These are phyloP conservation scores for Apiospora sp. DNA, from an alignment of 2,329 filamentous ascomycete species.

Conservation along the genomic window DNA sequence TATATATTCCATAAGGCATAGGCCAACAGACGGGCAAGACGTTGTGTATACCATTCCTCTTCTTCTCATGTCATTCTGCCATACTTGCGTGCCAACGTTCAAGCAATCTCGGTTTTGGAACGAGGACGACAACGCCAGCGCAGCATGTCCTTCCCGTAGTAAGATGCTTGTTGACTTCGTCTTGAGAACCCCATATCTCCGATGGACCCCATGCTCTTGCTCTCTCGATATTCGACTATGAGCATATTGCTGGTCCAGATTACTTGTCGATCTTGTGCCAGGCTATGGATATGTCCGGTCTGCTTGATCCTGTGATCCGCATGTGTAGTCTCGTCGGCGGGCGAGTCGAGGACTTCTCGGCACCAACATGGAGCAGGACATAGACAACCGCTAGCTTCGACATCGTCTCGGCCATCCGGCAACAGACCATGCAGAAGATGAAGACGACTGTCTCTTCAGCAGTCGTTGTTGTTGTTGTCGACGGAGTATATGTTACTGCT, in stretches of 20 bases:
- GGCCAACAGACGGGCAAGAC: not conserved
- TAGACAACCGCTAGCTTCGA: not conserved
- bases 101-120: not conserved
- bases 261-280: not conserved
- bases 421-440: not conserved
- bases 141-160: not conserved
- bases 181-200: not conserved
- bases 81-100: not conserved
- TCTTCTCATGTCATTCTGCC: not conserved
- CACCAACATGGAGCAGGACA: not conserved
- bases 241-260: not conserved
- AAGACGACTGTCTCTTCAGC: not conserved
- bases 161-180: not conserved
- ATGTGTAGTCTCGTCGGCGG: slow-evolving; percentile 6
- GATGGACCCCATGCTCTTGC: no score
- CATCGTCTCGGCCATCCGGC: not conserved
- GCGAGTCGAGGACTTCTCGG: not conserved
- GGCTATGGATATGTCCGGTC: not conserved
- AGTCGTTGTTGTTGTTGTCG: not conserved
- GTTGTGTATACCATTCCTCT: not conserved
- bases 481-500: not conserved
- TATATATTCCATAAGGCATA: not conserved
- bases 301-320: not conserved
- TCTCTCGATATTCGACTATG: not conserved
- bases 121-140: not conserved